These are phyloP conservation scores for Talaromyces trachyspermus DNA, from an alignment of 495 filamentous ascomycete genomes.

Conservation along the genomic window DNA sequence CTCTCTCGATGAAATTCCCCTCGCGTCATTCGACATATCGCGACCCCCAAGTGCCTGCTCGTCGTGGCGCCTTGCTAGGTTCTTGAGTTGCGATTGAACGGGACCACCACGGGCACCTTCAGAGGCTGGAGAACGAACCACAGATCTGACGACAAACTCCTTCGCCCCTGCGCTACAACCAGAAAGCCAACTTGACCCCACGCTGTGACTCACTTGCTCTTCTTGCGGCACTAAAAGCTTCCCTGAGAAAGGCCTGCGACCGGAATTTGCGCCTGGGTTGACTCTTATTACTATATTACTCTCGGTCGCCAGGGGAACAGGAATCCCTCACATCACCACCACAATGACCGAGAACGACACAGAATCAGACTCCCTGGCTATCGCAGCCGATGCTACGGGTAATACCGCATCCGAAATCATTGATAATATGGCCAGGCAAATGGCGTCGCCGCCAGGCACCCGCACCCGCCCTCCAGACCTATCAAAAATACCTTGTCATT, in stretches of 20 bases:
- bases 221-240: too few species aligned
- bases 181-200: background rate
- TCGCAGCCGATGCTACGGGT: conserved; percentile 11
- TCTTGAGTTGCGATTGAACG: too few species aligned
- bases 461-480: conserved; percentile 40
- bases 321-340: background rate
- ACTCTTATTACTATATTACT: too few species aligned
- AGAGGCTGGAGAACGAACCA: too few species aligned
- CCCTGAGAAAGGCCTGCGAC: too few species aligned
- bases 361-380: conserved; percentile 10
- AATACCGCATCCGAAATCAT: conserved; percentile 13
- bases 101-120: too few species aligned
- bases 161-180: background rate
- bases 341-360: conserved; percentile 18
- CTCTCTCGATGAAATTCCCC: too few species aligned
- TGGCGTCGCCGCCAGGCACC: conserved; percentile 32
- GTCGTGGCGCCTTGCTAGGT: too few species aligned
- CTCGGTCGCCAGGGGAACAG: background rate
- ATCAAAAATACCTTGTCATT: conserved; percentile 34
- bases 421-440: conserved; percentile 17
- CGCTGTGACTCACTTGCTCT: background rate
- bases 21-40: too few species aligned
- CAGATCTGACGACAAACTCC: too few species aligned
- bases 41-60: too few species aligned
- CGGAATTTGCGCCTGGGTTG: background rate